These are phyloP conservation scores for Garcia nutans DNA, from an alignment of 345 rosid species.

Conservation along the genomic window DNA sequence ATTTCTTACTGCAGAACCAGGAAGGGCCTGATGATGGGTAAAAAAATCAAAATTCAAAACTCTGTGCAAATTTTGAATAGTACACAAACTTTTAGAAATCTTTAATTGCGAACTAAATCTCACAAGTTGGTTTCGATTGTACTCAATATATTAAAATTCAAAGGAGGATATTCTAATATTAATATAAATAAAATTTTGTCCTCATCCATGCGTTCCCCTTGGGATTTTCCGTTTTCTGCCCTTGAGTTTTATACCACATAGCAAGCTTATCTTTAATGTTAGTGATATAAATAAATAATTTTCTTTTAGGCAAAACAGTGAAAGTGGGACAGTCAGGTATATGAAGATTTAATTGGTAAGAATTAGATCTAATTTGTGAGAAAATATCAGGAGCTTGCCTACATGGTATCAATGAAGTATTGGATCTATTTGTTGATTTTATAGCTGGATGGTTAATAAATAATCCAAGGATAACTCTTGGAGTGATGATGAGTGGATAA, in stretches of 20 bases:
- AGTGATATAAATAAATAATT: neutral
- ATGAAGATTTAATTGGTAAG: neutral
- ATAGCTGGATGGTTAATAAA: neutral
- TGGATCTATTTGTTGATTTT: neutral
- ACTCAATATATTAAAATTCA: no score
- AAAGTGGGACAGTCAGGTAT: neutral
- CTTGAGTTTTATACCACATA: neutral
- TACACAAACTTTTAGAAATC: no score
- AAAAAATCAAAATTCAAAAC: neutral
- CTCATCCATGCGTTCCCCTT: neutral
- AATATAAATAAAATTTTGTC: no score
- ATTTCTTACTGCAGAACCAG: neutral
- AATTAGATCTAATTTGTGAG: neutral
- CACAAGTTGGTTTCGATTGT: no score
- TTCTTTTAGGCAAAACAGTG: neutral
- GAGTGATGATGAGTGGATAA: no score
- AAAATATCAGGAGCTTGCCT: neutral
- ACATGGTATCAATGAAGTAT: neutral
- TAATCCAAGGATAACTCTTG: neutral
- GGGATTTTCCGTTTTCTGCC: neutral
- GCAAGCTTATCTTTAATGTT: neutral
- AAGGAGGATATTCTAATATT: no score
- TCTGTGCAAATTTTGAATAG: no score
- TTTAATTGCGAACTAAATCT: no score
- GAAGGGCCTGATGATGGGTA: neutral